Conservation (phyloP, 805 yeast species). For the Yarrowia sp. region DNA sequence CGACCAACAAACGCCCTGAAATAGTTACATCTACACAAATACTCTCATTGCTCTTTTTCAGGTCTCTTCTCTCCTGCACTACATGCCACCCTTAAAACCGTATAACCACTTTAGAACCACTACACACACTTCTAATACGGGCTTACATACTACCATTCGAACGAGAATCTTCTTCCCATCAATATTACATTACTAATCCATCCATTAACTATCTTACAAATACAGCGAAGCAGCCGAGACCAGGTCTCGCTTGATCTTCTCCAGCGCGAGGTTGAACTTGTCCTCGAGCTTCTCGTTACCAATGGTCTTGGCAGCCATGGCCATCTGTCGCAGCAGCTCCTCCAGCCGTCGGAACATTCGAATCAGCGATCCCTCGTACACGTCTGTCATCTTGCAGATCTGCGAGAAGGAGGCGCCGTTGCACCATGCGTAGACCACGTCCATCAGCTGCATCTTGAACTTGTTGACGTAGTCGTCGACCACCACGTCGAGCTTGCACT, state of each 20-base stretch:
- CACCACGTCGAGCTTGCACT: constrained; percentile 85
- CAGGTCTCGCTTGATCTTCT: constrained; percentile 90
- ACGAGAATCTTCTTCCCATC: background rate
- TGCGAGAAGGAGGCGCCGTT: constrained; percentile 95
- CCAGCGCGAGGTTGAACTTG: constrained; percentile 86
- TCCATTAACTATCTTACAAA: constrained; percentile 48
- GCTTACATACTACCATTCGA: too few relatives aligned
- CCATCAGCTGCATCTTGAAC: constrained; percentile 94
- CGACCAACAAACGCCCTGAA: too few relatives aligned
- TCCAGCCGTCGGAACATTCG: constrained; percentile 94
- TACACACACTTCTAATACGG: too few relatives aligned
- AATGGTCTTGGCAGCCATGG: constrained; percentile 89
- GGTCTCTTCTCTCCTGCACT: too few relatives aligned
- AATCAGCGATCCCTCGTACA: constrained; percentile 94
- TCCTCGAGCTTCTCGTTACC: constrained; percentile 87
- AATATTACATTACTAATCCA: background rate
- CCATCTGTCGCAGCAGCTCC: constrained; percentile 89
- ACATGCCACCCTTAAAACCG: too few relatives aligned
- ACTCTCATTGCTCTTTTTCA: too few relatives aligned
- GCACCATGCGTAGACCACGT: constrained; percentile 96
- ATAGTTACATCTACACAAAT: too few relatives aligned
- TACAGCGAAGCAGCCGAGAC: constrained; percentile 97
- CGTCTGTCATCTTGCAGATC: constrained; percentile 98
- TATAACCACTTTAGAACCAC: too few relatives aligned
- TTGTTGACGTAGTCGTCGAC: constrained; percentile 93